A percentile compares a stretch with the other conserved stretches of the same genome.
Evolutionary conservation across 306 rosid genomes (phyloP).

Genomic region (Oemleria cerasiformis): DNA sequence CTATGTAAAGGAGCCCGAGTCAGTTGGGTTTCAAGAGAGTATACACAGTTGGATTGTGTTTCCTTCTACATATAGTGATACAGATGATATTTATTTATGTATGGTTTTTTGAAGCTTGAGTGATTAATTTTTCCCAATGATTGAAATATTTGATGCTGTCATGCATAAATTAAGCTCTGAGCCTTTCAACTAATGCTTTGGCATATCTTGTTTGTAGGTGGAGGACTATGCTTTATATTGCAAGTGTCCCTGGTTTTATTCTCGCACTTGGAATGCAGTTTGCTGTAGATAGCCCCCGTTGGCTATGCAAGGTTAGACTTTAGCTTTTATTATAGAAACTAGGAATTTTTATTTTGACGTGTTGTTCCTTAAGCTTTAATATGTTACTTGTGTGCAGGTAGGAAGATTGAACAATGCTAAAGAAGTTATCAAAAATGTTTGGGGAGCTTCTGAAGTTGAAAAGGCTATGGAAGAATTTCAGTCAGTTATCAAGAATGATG

Average conservation of each 20-base stretch:
- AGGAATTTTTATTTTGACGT: background rate
- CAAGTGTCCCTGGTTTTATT: conserved; percentile 72
- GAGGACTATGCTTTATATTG: conserved; percentile 81
- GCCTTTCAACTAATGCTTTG: background rate
- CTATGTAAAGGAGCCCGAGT: background rate
- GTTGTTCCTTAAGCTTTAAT: conserved; percentile 11
- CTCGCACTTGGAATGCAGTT: conserved; percentile 81
- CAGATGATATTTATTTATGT: background rate
- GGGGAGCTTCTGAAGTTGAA: conserved; percentile 85
- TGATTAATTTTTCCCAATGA: background rate
- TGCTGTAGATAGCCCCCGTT: conserved; percentile 92
- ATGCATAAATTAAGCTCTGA: background rate
- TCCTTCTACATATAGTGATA: background rate
- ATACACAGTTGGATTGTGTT: no score
- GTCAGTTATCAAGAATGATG: conserved; percentile 65
- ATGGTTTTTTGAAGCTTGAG: background rate
- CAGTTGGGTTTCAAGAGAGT: background rate
- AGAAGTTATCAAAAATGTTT: conserved; percentile 55
- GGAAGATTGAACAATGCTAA: conserved; percentile 65
- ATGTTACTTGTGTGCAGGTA: conserved; percentile 47
- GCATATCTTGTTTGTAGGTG: conserved; percentile 56
- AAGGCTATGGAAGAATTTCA: conserved; percentile 72
- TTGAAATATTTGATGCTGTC: conserved; percentile 1
- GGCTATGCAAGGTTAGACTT: conserved; percentile 79
- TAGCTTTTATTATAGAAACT: conserved; percentile 1